Conservation (phyloP, 805 yeast species). For the Wickerhamomyces pijperi region DNA sequence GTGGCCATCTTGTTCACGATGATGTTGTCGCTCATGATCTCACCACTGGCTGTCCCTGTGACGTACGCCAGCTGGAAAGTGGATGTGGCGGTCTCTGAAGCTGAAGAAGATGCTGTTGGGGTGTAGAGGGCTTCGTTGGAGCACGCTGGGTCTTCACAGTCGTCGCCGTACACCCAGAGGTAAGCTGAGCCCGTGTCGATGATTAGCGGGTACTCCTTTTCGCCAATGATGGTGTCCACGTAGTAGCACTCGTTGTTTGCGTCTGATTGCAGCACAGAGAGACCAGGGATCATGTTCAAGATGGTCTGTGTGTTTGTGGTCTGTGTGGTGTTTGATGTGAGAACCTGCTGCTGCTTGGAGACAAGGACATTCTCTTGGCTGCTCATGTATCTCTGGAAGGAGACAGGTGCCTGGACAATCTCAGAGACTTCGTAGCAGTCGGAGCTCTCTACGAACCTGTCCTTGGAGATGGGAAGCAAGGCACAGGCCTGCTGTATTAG, state of each 20-base stretch:
- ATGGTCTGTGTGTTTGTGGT: constrained; percentile 10
- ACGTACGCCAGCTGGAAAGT: constrained; percentile 41
- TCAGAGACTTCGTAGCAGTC: constrained; percentile 4
- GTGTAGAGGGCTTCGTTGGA: constrained; percentile 21
- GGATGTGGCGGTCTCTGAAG: constrained; percentile 11
- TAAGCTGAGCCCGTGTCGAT: constrained; percentile 60
- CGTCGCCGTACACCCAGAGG: constrained; percentile 47
- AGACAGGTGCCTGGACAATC: constrained; percentile 3
- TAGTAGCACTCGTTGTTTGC: constrained; percentile 24
- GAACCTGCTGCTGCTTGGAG: background rate
- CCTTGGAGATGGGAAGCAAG: constrained; percentile 4
- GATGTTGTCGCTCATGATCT: constrained; percentile 26
- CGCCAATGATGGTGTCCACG: constrained; percentile 27
- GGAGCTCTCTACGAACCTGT: constrained; percentile 4
- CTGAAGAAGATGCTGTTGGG: constrained; percentile 5
- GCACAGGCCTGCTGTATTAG: background rate
- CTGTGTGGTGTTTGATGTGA: constrained; percentile 5
- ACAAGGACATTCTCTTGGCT: background rate
- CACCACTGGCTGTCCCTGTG: constrained; percentile 43
- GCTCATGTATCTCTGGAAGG: constrained; percentile 1
- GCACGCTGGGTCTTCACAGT: constrained; percentile 38
- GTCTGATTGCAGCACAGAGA: constrained; percentile 18
- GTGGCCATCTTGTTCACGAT: constrained; percentile 22
- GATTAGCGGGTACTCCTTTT: constrained; percentile 36
- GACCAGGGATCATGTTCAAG: constrained; percentile 18